These are phyloP conservation scores for Basidioascus undulatus DNA, from an alignment of 768 basidiomycete genomes.

Conservation along the genomic window DNA sequence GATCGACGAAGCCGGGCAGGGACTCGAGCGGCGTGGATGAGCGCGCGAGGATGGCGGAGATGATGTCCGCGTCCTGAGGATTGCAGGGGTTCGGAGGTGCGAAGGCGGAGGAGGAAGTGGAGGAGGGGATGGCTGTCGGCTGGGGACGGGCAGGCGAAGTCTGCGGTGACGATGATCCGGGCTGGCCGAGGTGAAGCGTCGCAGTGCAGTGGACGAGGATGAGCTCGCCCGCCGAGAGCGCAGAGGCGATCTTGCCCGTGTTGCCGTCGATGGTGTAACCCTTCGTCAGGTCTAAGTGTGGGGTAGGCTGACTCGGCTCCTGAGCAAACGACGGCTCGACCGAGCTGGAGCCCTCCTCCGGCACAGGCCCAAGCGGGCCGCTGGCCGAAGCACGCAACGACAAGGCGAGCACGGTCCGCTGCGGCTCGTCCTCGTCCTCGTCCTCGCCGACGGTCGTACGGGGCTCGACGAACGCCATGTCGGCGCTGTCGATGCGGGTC, in stretches of 20 bases:
- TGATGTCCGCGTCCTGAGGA: slow-evolving; percentile 32
- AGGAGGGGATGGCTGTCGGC: background rate
- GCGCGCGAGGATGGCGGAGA: slow-evolving; percentile 34
- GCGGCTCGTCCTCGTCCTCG: slow-evolving; percentile 12
- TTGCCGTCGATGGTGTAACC: slow-evolving; percentile 17
- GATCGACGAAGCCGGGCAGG: slow-evolving; percentile 17
- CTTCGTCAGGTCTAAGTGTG: slow-evolving; percentile 16
- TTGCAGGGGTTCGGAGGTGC: slow-evolving; percentile 63
- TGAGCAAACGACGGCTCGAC: background rate
- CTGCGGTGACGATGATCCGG: slow-evolving; percentile 1
- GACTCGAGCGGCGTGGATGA: slow-evolving; percentile 25
- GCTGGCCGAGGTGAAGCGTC: slow-evolving; percentile 9
- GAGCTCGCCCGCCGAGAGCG: slow-evolving; percentile 6
- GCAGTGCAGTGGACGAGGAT: slow-evolving; percentile 6
- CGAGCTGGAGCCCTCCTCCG: background rate
- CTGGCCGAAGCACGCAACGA: slow-evolving; percentile 2
- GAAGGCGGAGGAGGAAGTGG: background rate
- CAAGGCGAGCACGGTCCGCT: no score
- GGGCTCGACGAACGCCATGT: slow-evolving; percentile 10
- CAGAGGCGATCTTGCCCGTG: slow-evolving; percentile 10
- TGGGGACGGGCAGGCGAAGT: no score
- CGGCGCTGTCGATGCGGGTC: slow-evolving; percentile 25
- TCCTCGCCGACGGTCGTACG: slow-evolving; percentile 18
- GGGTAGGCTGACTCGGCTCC: no score
- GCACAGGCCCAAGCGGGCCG: slow-evolving; percentile 1